Evolutionary conservation across 495 filamentous ascomycete species (phyloP), one percentile per base, ranked within the genome.

Genomic region (Rostrohypoxylon terebratum): DNA sequence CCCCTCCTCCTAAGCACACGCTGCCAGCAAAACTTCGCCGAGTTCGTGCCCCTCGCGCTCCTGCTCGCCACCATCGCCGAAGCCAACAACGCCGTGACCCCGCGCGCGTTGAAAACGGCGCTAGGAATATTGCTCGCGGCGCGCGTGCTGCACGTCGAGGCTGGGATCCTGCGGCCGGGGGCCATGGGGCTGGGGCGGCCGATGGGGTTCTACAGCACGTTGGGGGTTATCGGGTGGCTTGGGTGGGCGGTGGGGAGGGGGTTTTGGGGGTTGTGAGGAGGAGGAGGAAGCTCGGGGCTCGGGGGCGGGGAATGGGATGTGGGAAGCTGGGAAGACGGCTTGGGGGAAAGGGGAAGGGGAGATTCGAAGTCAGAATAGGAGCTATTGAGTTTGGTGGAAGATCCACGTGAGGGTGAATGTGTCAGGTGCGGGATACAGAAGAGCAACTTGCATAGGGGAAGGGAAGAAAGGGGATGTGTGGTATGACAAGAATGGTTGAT

Each of bases 21-120:
- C 34, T 47, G 63, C 33, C 81, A 83, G 21, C 54, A 68, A 14
- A 85, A 84, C 47, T 85, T 84, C 66, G 59, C 77, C 45, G 82
- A 85, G 63, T 78, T 79, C 66, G 80, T 85, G 9, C 82, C 81
- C 18, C 34, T 68, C 0, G 64, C 64, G 11, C 54, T 68, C 11
- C 2, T 45, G 0, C 55, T 68, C 2, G 66, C 77, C 3, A 73
- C 75, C 16, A 61, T 81, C 23, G 81, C 78, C 16, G 82, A 83
- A 67, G 68, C 84, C 36, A 84, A 84, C 59, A 79, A 81, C 16
- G 81, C 74, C 0, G 63, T 77, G 31, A 65, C 77, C 34, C 69
- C 77, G 23, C 74, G 77, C 50, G 53, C 61, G 1, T 69, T 84
- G 23, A 77, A 75, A 33, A 66, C 67, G 16, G 62, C 63, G 0